phyloP scores from a whole-genome alignment of 2,329 filamentous ascomycete genomes.

The Proliferodiscus dingleyae region DNA sequence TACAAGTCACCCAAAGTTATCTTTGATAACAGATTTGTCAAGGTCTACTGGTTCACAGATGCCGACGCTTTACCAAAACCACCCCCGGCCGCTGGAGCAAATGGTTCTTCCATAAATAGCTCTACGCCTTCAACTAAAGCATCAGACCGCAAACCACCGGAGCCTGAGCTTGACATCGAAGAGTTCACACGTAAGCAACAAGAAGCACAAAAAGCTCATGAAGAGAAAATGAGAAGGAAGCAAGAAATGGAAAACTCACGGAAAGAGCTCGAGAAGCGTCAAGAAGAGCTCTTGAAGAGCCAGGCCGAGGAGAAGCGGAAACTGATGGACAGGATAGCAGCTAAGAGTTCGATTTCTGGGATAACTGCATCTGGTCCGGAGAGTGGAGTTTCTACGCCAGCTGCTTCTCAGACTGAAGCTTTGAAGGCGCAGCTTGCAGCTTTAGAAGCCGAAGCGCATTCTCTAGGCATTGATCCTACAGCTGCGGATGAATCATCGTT shows the following conservation, averaged over 20 bases:
- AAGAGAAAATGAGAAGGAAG: conserved; percentile 59
- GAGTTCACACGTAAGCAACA: conserved; percentile 65
- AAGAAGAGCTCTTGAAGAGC: conserved; percentile 55
- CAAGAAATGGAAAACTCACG: conserved; percentile 58
- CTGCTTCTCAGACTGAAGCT: conserved; percentile 48
- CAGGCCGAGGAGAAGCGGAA: conserved; percentile 62
- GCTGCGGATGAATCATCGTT: conserved; percentile 39
- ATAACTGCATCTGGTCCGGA: conserved; percentile 12
- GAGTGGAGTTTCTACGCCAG: conserved; percentile 13
- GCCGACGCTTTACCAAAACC: conserved; percentile 33
- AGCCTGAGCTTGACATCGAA: conserved; percentile 59
- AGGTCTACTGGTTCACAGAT: conserved; percentile 71
- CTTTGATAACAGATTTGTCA: conserved; percentile 82
- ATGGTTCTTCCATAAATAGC: conserved; percentile 29
- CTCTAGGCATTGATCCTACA: conserved; percentile 58
- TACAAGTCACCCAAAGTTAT: conserved; percentile 75
- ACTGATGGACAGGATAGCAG: conserved; percentile 57
- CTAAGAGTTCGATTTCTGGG: conserved; percentile 39
- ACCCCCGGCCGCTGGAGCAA: conserved; percentile 26
- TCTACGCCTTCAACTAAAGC: conserved; percentile 18
- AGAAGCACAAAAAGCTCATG: conserved; percentile 64
- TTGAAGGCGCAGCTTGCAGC: conserved; percentile 68
- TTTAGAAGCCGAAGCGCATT: conserved; percentile 68
- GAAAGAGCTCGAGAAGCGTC: conserved; percentile 60
- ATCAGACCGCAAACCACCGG: conserved; percentile 20